Evolutionary conservation across 2,329 filamentous ascomycete species (phyloP), one percentile per base, ranked within the genome.

Genomic region (Fusarium sp.): DNA sequence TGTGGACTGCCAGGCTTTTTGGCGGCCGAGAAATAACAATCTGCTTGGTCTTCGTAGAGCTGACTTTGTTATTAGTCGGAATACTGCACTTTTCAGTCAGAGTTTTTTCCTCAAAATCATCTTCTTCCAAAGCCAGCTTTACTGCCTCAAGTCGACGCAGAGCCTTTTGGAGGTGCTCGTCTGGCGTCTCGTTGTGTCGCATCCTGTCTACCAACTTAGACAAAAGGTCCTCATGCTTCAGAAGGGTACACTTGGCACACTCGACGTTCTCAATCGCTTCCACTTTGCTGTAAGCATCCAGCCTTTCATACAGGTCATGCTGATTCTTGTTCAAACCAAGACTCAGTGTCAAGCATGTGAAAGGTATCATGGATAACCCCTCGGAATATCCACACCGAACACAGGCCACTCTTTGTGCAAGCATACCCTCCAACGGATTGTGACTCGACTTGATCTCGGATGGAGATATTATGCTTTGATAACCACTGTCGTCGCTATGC

Each of bases 281-380:
- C 14, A 98, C 87, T 18, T 91, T 89, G 35, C 94, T 96, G 80
- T 96, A 98, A 28, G 94, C 91, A 79, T 97, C 92, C 26, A 99
- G 84, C 63, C 94, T 92, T 67, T 96, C 92, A 65, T 91, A 90
- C 1, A 98, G 84, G 69, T 94, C 89, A 78, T 95, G 94, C 24
- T 88, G 85, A 36, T 83, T 80, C 72, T 86, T 87, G 54, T 88
- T 87, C 10, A 87, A 84, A 2, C 93, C 94, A 4, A 98, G 89
- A 41, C 92, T 94, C 1, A 98, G 89, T 0, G 96, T 98, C 53
- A 98, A 85, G 79, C 95, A 98, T 79, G 96, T 98, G 86, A 98
- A 98, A 0, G 95, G 94, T 26, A 94, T 97, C 84, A 98, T 90
- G 3, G 93, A 95, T 20, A 98, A 87, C 3, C 95, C 95, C 77